A percentile compares a stretch with the other conserved stretches of the same genome.
Evolutionary conservation across 2,329 filamentous ascomycete genomes (phyloP).

Genomic region (Torrubiellomyces zombiae): DNA sequence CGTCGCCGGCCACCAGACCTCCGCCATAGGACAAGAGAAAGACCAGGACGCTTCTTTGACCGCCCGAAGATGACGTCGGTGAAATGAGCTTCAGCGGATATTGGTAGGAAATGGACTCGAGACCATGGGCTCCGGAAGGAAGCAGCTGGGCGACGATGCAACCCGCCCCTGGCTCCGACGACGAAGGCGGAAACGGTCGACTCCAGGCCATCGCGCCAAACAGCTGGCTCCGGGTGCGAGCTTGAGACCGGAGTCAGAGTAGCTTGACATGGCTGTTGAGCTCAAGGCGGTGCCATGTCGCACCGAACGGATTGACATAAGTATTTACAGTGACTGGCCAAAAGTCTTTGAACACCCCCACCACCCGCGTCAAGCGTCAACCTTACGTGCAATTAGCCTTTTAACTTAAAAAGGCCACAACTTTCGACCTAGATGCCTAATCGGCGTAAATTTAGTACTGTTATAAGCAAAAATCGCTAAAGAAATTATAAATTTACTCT

Average conservation of each 20-base stretch:
- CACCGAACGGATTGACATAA: too few relatives aligned
- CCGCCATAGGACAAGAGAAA: slow-evolving; percentile 92
- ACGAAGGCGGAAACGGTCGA: slow-evolving; percentile 57
- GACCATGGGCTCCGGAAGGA: slow-evolving; percentile 52
- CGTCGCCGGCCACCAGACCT: slow-evolving; percentile 77
- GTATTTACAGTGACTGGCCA: too few relatives aligned
- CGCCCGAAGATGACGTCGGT: slow-evolving; percentile 44
- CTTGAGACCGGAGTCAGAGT: not conserved
- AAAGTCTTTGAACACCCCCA: slow-evolving; percentile 3
- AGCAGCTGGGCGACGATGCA: slow-evolving; percentile 56
- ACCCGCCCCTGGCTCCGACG: slow-evolving; percentile 62
- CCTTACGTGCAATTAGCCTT: too few relatives aligned
- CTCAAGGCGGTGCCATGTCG: too few relatives aligned
- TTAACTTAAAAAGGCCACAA: too few relatives aligned
- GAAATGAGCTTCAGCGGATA: slow-evolving; percentile 92
- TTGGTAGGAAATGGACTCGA: slow-evolving; percentile 67
- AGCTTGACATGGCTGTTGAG: too few relatives aligned
- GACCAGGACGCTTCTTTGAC: slow-evolving; percentile 55
- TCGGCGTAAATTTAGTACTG: too few relatives aligned
- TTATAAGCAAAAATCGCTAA: too few relatives aligned
- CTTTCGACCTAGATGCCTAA: too few relatives aligned
- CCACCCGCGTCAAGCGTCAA: too few relatives aligned
- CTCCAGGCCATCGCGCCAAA: slow-evolving; percentile 6
- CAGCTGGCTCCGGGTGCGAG: not conserved
- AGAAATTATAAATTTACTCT: too few relatives aligned